These are phyloP conservation scores for Castanospermum australe DNA, from an alignment of 306 rosid species.

Conservation along the genomic window DNA sequence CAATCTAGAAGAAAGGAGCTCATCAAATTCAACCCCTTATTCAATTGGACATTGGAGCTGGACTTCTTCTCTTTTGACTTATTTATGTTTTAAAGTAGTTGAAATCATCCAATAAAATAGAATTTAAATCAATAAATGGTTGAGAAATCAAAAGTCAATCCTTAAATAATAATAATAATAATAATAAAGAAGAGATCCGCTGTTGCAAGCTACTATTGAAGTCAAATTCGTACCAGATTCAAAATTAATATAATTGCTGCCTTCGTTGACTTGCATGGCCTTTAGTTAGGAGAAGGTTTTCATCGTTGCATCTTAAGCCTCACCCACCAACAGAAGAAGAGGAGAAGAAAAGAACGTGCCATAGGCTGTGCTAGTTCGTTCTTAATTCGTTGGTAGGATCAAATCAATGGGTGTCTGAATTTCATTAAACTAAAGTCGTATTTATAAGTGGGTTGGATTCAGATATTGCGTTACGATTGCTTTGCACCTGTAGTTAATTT, in stretches of 20 bases:
- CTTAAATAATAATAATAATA: neutral
- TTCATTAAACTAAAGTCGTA: neutral
- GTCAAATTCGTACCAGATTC: slow-evolving; percentile 16
- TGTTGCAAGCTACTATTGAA: slow-evolving; percentile 4
- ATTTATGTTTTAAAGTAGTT: neutral
- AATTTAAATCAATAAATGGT: slow-evolving; percentile 6
- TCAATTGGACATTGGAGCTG: slow-evolving; percentile 7
- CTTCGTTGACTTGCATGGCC: slow-evolving; percentile 28
- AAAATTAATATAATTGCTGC: slow-evolving; percentile 1
- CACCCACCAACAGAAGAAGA: slow-evolving; percentile 1
- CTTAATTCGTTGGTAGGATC: slow-evolving; percentile 3
- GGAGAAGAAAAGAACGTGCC: neutral
- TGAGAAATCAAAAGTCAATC: slow-evolving; percentile 38
- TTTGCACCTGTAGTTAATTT: neutral
- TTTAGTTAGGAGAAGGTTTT: slow-evolving; percentile 7
- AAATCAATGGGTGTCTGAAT: neutral
- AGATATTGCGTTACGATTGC: slow-evolving; percentile 7
- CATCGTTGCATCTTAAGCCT: neutral
- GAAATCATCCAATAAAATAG: slow-evolving; percentile 12
- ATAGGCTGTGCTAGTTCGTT: neutral
- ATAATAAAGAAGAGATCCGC: neutral
- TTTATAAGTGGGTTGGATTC: neutral
- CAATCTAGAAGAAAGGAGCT: neutral
- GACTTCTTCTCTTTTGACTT: slow-evolving; percentile 20
- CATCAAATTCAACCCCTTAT: slow-evolving; percentile 12